These are phyloP conservation scores for Gonapodya sp. DNA, from an alignment of 192 early-diverging fungal species.

Conservation along the genomic window DNA sequence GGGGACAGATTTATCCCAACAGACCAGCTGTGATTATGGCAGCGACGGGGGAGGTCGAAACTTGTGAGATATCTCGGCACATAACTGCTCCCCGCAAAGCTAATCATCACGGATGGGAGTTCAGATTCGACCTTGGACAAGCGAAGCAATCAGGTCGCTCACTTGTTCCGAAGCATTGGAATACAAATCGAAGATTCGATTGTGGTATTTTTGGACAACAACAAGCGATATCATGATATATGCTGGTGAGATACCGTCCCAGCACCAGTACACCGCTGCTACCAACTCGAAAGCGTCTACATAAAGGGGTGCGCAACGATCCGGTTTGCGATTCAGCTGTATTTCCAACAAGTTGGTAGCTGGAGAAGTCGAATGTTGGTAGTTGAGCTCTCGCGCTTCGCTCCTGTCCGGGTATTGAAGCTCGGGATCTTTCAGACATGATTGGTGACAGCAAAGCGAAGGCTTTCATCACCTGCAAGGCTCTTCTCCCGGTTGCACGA, in stretches of 20 bases:
- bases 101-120: too few species aligned
- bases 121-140: not conserved
- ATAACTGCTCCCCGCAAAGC: too few species aligned
- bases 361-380: not conserved
- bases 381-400: not conserved
- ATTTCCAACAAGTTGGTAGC: not conserved
- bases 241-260: not conserved
- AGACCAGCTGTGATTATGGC: not conserved
- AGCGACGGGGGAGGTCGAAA: not conserved
- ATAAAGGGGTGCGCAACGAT: not conserved
- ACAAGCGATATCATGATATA: conserved; percentile 1
- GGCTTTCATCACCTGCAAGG: not conserved
- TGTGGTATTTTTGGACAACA: not conserved
- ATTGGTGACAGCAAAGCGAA: not conserved
- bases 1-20: not conserved
- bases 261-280: not conserved
- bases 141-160: conserved; percentile 5
- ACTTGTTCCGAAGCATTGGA: not conserved
- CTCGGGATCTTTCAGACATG: not conserved
- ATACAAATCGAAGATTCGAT: not conserved
- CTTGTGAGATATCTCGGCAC: not conserved
- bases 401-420: not conserved
- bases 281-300: not conserved
- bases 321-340: not conserved
- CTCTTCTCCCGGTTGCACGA: not conserved